Base-by-base conservation (phyloP, 2,329 filamentous ascomycete genomes). In the Fusarium nygamai region DNA sequence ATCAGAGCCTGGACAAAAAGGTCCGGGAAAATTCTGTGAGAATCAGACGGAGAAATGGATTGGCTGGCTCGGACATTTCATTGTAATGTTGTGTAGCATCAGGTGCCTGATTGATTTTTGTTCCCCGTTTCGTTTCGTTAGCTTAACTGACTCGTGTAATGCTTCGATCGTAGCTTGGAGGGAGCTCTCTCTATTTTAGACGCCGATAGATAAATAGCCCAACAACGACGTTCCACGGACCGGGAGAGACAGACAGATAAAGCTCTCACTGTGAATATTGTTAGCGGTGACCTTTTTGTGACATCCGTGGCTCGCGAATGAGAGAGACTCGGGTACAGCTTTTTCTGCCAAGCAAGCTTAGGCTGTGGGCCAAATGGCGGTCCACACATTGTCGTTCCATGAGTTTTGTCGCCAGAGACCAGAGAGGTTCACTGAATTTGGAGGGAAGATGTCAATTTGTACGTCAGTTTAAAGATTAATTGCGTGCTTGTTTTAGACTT, bases 321-420 rank as follows among this genome's bases (percentile, higher is more conserved):
- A 66, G 57, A 38, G 47, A 69, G 57, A 43, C n/a, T 57, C 59
- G 48, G 44, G 43, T 43, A 56, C 41, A 47, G 24, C 46, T 50
- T 57, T 62, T 67, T 41, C 19, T 47, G 72, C 72, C 72, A 75
- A 75, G 72, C 43, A 39, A 13, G 47, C 34, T 51, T 38, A 36
- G 24, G 56, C 24, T 63, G 57, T 61, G 72, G 72, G 68, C 65
- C 56, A 68, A 51, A 53, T 27, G n/a, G 36, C n/a, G 72, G 46
- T 69, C 72, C 72, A 75, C 72, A 71, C 59, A 62, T 57, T 48
- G 61, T 61, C 53, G 61, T 73, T 71, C 60, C 69, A 69, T 72
- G 63, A 67, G 61, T 56, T 62, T 74, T 74, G 54, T 47, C 48
- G 44, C 9, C 41, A 29, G 22, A 24, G 11, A 7, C 34, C 27